Base-by-base conservation (phyloP, 306 rosid genomes). In the Ormosia emarginata region DNA sequence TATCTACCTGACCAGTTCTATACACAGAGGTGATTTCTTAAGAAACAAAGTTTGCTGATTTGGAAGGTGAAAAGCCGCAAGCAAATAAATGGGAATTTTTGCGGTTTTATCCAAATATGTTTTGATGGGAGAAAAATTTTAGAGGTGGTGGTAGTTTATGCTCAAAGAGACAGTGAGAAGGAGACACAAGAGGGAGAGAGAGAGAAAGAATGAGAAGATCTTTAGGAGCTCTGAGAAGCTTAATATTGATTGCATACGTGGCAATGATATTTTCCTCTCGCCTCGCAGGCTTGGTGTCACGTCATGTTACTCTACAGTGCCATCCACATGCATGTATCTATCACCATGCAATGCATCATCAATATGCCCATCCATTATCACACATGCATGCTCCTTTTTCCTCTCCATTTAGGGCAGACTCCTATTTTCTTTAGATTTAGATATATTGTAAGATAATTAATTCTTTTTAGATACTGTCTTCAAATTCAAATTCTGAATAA, bases 221-320 rank as follows among this genome's bases (percentile, higher is more conserved):
- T 92, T 90, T 90, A 85, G 63, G 73, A 86, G 90, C 84, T 59
- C 84, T 67, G 79, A 69, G 43, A 53, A 52, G 58, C 50, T 71
- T 18, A 39, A 65, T 78, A 82, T 56, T 82, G 79, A 44, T 39
- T 78, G 86, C 73, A 40, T 88, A 90, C 98, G 98, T 93, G 98
- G 91, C 94, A 50, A 79, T 85, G 95, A 94, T 94, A 94, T 90
- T 94, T 93, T 92, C 90, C 93, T 67, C 92, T 85, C 87, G 67
- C 81, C 89, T 74, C 40, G 50, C 2, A 79, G 78, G 67, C 67
- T 72, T 9, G 6, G 18, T 68, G 85, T 63, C 84, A 75, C 84
- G 81, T 86, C 87, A 88, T 79, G 78, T 41, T 82, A 11, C 14
- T 65, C 44, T 17, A 13, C 66, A 24, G 8, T 32, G 18, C 15